Base-by-base conservation (phyloP, 1,284 basidiomycete genomes). In the Gomphus sp. region DNA sequence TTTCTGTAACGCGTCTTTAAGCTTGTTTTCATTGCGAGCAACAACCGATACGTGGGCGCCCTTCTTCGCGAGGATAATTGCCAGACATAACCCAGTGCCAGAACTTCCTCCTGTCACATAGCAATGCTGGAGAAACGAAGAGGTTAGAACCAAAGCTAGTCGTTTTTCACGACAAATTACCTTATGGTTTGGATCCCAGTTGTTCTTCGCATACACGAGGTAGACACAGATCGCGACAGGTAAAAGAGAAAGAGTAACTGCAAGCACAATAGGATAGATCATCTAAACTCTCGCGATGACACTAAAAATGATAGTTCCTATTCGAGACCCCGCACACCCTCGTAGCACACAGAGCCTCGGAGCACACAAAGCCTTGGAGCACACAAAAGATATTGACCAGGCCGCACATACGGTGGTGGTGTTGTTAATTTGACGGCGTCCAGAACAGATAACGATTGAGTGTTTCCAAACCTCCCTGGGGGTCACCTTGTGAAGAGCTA, bases 31-130 rank as follows among this genome's bases (percentile, higher is more conserved):
- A 64, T 85, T 80, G 31, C 91, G 77, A 47, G 91, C 90, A 37
- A 93, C 86, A 61, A 95, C 88, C 1, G 87, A 88, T 3, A 95
- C 85, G 68, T 91, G 76, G 1, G 91, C 89, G 1, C 92, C 92
- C 56, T 77, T 76, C 63, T 76, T 72, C n/a, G 84, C 80, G 11
- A 94, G 77, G 44, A 85, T 74, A 44, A 80, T 75, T 0, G 91
- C 88, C 0, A 93, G 74, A 0, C 84, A 78, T 12, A 91, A 77
- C 8, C 93, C 92, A 1, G 93, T 79, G 0, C 92, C 92, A 25
- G 84, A 78, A 9, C 85, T 89, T 0, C 90, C 92, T 28, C 92
- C 93, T 25, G 39, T 53, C 8, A 53, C 52, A 53, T 53, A 43
- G 14, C 39, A 53, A 36, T 37, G 52, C 52, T 39, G 36, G 14